A percentile compares a stretch with the other conserved stretches of the same genome.
Evolutionary conservation across 768 basidiomycete species (phyloP).

Genomic region (Serendipita vermifera): DNA sequence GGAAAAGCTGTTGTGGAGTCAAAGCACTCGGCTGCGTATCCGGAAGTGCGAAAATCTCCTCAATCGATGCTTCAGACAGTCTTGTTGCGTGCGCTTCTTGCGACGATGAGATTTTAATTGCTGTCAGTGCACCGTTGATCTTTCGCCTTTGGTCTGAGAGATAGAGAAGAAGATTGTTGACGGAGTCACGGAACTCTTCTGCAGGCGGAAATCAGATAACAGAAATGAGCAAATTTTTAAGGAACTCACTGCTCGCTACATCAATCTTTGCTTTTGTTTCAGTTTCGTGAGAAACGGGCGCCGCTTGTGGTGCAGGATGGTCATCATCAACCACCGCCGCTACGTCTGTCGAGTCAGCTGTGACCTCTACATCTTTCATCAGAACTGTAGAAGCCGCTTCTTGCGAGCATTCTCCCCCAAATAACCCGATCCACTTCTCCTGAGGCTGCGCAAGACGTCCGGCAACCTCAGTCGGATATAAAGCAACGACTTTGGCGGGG

Average conservation of each 20-base stretch:
- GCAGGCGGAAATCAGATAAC: neutral
- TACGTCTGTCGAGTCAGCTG: slow-evolving; percentile 20
- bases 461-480: slow-evolving; percentile 72
- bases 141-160: slow-evolving; percentile 85
- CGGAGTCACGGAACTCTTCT: slow-evolving; percentile 55
- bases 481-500: slow-evolving; percentile 83
- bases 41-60: slow-evolving; percentile 68
- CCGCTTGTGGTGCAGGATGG: neutral
- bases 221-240: neutral
- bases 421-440: slow-evolving; percentile 67
- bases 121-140: slow-evolving; percentile 58
- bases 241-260: neutral
- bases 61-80: slow-evolving; percentile 56
- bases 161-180: slow-evolving; percentile 82
- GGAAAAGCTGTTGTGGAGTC: slow-evolving; percentile 70
- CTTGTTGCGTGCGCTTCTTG: slow-evolving; percentile 56
- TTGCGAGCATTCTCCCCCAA: slow-evolving; percentile 51
- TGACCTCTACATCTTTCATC: slow-evolving; percentile 19
- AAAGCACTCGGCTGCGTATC: slow-evolving; percentile 57
- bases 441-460: slow-evolving; percentile 60
- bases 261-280: slow-evolving; percentile 6
- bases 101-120: slow-evolving; percentile 52
- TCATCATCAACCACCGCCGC: slow-evolving; percentile 17
- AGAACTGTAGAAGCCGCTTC: slow-evolving; percentile 15
- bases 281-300: slow-evolving; percentile 9